phyloP scores from a whole-genome alignment of 2,329 filamentous ascomycete species.

The Fusarium beomiforme region DNA sequence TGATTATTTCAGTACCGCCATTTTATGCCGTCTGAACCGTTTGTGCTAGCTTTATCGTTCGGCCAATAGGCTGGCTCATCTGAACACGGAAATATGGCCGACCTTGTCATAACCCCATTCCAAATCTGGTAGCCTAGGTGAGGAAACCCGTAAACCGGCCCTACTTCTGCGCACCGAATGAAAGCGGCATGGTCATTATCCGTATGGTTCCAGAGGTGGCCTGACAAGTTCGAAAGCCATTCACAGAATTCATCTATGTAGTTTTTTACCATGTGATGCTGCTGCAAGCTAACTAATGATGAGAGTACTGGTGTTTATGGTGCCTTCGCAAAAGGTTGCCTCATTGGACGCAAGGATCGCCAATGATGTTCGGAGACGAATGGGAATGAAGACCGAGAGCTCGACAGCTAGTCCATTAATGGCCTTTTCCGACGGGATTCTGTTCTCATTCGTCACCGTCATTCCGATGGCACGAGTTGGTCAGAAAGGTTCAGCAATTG shows the following conservation, averaged over 20 bases:
- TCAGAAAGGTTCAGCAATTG: too few species aligned
- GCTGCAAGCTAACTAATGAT: neutral
- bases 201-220: rapidly evolving
- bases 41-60: too few species aligned
- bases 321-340: neutral
- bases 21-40: neutral
- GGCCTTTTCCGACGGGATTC: neutral
- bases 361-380: neutral
- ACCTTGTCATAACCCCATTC: neutral
- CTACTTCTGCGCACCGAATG: neutral
- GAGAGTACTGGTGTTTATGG: neutral
- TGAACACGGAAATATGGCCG: neutral
- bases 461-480: too few species aligned
- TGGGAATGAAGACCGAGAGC: neutral
- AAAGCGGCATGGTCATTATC: neutral
- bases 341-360: rapidly evolving
- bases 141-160: neutral
- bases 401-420: too few species aligned
- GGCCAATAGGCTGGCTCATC: neutral
- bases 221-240: too few species aligned
- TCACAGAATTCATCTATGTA: rapidly evolving
- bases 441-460: neutral
- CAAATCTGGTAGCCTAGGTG: neutral
- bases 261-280: rapidly evolving
- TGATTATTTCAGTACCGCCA: too few species aligned